These are phyloP conservation scores for Durusdinium trenchii DNA, from an alignment of 73 alveolate species.

Conservation along the genomic window DNA sequence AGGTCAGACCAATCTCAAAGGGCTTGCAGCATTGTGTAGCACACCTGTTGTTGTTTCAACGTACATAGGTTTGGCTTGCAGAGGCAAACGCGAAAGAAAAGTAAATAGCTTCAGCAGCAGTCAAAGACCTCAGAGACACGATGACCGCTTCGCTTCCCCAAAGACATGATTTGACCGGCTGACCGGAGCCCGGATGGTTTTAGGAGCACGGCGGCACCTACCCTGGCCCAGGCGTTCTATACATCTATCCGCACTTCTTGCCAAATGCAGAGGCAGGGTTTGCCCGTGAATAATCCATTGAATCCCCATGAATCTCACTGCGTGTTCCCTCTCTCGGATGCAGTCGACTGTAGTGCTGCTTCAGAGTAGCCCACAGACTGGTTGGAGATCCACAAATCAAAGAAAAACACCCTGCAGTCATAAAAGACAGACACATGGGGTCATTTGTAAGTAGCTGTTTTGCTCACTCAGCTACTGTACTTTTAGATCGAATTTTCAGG, in stretches of 20 bases:
- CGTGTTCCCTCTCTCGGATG: not conserved
- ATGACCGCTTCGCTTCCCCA: no score
- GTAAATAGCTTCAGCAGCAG: no score
- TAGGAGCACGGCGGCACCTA: no score
- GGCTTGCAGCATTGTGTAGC: no score
- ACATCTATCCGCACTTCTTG: constrained; percentile 60
- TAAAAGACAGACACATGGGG: not conserved
- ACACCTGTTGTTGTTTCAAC: no score
- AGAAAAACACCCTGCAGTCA: not conserved
- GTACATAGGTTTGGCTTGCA: no score
- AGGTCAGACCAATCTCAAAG: no score
- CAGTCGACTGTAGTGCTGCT: not conserved
- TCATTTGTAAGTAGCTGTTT: not conserved
- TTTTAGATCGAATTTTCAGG: not conserved
- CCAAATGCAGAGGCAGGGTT: not conserved
- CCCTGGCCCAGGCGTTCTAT: constrained; percentile 9
- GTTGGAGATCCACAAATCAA: not conserved
- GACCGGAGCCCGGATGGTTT: no score
- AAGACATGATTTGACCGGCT: no score
- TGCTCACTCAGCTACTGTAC: not conserved
- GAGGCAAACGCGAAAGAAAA: no score
- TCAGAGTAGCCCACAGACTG: not conserved
- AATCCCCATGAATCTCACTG: not conserved
- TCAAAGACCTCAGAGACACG: no score
- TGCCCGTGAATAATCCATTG: not conserved